These are phyloP conservation scores for Alternaria panax DNA, from an alignment of 2,329 filamentous ascomycete genomes.

Conservation along the genomic window DNA sequence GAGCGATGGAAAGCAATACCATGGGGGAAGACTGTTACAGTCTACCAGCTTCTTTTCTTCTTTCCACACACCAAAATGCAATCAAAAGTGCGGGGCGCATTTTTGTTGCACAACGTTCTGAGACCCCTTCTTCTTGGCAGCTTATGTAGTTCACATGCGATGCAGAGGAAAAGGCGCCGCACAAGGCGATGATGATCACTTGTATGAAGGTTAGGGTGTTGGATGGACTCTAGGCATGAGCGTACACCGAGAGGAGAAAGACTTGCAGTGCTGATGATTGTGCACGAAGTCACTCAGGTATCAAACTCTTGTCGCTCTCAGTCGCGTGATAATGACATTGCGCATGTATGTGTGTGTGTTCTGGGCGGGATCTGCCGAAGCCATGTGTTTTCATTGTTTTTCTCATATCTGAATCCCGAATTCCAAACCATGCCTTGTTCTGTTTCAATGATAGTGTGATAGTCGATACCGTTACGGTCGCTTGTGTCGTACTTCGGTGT, in stretches of 20 bases:
- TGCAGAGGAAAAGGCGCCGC: not conserved
- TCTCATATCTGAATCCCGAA: not conserved
- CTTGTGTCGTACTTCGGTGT: slow-evolving; percentile 1
- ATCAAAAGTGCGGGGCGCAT: not conserved
- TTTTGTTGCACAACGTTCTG: not conserved
- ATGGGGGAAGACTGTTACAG: not conserved
- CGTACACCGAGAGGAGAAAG: not conserved
- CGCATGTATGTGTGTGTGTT: not conserved
- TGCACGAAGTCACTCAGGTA: not conserved
- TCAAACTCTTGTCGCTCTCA: no score
- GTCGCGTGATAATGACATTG: no score
- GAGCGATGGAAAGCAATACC: not conserved
- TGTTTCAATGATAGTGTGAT: not conserved
- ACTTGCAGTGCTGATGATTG: not conserved
- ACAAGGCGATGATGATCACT: not conserved
- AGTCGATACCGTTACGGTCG: not conserved
- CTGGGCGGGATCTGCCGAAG: not conserved
- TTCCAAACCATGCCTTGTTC: not conserved
- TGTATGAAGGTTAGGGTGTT: not conserved
- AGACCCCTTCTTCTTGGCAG: not conserved
- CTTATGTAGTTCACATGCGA: not conserved
- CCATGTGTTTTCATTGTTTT: not conserved
- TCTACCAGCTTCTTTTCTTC: not conserved
- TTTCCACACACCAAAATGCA: not conserved
- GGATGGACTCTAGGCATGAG: not conserved